Base-by-base conservation (phyloP, 208 protist genomes). In the Crithidia acanthocephali region DNA sequence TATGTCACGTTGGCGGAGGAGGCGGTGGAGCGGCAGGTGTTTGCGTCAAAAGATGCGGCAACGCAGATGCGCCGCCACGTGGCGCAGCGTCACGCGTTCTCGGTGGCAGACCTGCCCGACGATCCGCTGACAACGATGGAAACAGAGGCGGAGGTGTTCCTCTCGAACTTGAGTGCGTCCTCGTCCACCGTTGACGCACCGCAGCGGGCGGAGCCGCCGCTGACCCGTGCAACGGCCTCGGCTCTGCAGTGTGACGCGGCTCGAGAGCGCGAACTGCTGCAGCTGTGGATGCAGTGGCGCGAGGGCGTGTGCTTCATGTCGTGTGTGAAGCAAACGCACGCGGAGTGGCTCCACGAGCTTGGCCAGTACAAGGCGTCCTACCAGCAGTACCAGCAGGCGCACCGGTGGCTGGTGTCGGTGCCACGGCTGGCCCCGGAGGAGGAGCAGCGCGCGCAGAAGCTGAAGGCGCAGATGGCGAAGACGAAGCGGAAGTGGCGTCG, bases 251-350 rank as follows among this genome's bases (percentile, higher is more conserved):
- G 40, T 30, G 51, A 63, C 13, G 33, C 64, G 8, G 37, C 52
- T 9, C 55, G 42, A 20, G 68, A 81, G 37, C 35, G 68, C 18
- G 57, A 52, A 32, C 40, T 78, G 71, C 25, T 75, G 61, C 40
- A 25, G 53, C 16, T 65, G 7, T 86, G 85, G 80, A 48, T 91
- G 47, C 56, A 67, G 33, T 92, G 89, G 86, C 86, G 89, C 8
- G 84, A 91, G 37, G 74, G 60, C 4, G 76, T 94, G 35, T 88
- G 84, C 67, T 64, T 94, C 23, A 74, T 94, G 32, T 75, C 86
- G 6, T 78, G 74, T 48, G 71, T 91, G 40, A 76, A 88, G 63
- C 77, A 88, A 57, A 62, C 74, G 32, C 84, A 94, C 65, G 89
- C 79, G 13, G 42, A 69, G 7, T 94, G 89, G 89, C 73, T 94